Percentiles rank a stretch among this genome's conserved stretches.
Conservation (phyloP, 495 filamentous ascomycete genomes). For the Bacidia gigantensis region DNA sequence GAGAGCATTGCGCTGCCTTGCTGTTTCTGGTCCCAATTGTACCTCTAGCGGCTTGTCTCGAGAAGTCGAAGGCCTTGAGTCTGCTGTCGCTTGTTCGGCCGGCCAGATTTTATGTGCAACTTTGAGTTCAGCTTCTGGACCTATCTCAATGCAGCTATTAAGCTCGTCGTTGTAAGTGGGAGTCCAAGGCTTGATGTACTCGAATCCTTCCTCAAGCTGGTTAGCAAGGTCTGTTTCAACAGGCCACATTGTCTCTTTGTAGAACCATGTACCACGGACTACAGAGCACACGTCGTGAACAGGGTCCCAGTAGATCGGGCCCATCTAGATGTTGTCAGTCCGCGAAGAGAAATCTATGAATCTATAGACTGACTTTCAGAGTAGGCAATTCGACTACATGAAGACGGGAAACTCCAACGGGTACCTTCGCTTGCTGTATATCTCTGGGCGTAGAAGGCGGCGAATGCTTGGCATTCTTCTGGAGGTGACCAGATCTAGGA, state of each 20-base stretch:
- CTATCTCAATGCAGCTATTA: constrained; percentile 79
- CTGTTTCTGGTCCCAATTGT: constrained; percentile 9
- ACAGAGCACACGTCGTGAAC: constrained; percentile 78
- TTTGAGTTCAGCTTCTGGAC: constrained; percentile 81
- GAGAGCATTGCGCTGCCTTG: constrained; percentile 7
- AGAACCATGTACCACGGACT: constrained; percentile 89
- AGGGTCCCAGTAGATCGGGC: constrained; percentile 97
- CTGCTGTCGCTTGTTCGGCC: constrained; percentile 29
- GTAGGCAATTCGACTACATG: constrained; percentile 43
- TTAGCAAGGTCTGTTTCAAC: constrained; percentile 83
- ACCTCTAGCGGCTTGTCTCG: constrained; percentile 12
- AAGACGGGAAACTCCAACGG: constrained; percentile 65
- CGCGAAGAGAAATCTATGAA: constrained; percentile 18
- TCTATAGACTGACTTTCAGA: constrained; percentile 27
- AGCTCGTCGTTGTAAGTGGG: constrained; percentile 90
- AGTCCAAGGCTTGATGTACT: constrained; percentile 76
- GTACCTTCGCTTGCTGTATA: constrained; percentile 32
- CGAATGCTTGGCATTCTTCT: background rate
- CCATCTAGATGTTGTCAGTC: constrained; percentile 63
- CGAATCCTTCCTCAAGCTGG: constrained; percentile 77
- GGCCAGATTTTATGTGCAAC: constrained; percentile 72
- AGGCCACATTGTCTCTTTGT: constrained; percentile 83
- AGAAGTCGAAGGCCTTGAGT: constrained; percentile 20
- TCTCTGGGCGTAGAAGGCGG: constrained; percentile 6
- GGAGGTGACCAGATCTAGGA: background rate